A percentile compares a stretch with the other conserved stretches of the same genome.
These are phyloP conservation scores for Aspergillus homomorphus DNA, from an alignment of 495 filamentous ascomycete genomes.

Conservation along the genomic window DNA sequence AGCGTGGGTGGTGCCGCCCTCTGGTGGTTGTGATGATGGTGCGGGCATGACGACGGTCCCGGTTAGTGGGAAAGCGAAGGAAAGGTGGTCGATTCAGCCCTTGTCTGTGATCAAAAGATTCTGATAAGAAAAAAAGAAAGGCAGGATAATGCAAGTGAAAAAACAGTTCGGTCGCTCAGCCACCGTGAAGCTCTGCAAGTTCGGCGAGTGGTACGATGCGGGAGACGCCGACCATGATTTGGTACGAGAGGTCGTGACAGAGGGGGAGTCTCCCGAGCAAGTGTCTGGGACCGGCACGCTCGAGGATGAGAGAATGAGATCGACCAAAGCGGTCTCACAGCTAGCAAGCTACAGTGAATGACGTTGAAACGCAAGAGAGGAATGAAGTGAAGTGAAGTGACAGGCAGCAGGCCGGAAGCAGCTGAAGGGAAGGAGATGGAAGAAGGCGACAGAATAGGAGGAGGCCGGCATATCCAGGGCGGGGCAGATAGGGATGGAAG, in stretches of 20 bases:
- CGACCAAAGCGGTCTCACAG: background rate
- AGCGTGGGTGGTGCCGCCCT: slow-evolving; percentile 3
- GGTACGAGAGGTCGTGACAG: background rate
- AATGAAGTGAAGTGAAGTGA: background rate
- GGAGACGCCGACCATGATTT: slow-evolving; percentile 30
- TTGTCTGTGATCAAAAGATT: background rate
- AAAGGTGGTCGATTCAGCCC: background rate
- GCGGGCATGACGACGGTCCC: slow-evolving; percentile 15
- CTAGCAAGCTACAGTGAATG: background rate
- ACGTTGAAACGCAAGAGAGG: background rate
- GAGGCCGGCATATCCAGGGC: background rate
- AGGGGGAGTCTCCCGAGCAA: background rate
- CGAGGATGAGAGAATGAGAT: background rate
- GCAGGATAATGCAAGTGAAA: background rate
- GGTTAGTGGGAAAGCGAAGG: background rate
- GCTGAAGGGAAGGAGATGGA: background rate
- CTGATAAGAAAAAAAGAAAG: background rate
- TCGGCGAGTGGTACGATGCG: slow-evolving; percentile 22
- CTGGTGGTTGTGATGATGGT: background rate
- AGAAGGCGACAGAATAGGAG: slow-evolving; percentile 3
- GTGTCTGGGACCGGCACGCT: background rate
- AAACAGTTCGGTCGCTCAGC: slow-evolving; percentile 16
- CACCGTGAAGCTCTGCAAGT: slow-evolving; percentile 28
- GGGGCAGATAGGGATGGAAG: background rate
- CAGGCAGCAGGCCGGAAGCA: slow-evolving; percentile 3